Evolutionary conservation across 805 yeast species (phyloP), one percentile per base, ranked within the genome.

Genomic region (Limtongozyma cylindracea): DNA sequence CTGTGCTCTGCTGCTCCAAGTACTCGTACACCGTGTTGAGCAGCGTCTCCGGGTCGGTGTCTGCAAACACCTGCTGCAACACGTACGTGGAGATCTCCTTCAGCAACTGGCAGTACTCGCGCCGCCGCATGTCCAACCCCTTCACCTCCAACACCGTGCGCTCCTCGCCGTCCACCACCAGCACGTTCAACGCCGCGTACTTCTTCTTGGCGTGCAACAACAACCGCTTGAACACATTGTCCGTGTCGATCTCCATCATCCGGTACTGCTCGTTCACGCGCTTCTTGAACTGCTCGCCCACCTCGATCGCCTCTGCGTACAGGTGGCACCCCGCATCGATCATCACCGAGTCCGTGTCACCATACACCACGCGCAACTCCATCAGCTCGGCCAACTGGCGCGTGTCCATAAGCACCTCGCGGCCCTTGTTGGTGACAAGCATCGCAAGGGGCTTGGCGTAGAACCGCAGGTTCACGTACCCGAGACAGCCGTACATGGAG

Each of bases 301-400:
- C 69, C 33, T 57, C 56, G 20, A 76, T 43, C 0, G 96, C 93
- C 20, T 76, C 92, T 13, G 47, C 43, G 41, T 59, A 72, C 16
- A 48, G 56, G 25, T 57, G 61, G 20, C 65, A 67, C 14, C 80
- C 80, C 3, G 96, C 78, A 43, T 84, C 91, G 40, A 88, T 78
- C 98, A 88, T 88, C 23, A 88, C 95, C 17, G 98, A 88, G 53
- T 88, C 98, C 0, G 98, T 88, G 49, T 88, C 98, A 55, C 98
- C 98, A 38, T 88, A 88, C 9, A 88, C 77, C 21, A 91, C 96
- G 24, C 77, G 54, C 27, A 88, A 53, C 0, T 72, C 72, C 34
- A 73, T 53, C 25, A 69, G 58, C 41, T 84, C 96, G 0, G 96
- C 98, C 28, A 88, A 53, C 35, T 74, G 91, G 41, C 91, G 63